Conservation (phyloP, 2,329 filamentous ascomycete species). For the Grosmannia huntii region DNA sequence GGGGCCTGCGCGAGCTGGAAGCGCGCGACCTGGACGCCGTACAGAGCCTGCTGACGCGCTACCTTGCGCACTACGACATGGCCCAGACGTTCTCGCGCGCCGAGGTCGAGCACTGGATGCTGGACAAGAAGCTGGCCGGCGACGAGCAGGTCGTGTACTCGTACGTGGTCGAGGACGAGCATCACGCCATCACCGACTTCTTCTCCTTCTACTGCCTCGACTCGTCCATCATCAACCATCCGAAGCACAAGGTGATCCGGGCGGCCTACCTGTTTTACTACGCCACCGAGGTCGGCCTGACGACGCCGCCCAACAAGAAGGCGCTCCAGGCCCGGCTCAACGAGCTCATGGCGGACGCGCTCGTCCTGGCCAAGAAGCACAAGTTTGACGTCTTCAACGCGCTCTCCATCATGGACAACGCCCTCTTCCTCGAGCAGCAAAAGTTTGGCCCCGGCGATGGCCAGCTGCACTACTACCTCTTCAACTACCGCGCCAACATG, state of each 20-base stretch:
- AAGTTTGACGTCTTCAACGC: conserved; percentile 97
- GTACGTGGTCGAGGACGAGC: conserved; percentile 71
- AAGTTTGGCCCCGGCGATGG: conserved; percentile 94
- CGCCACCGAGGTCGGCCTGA: conserved; percentile 67
- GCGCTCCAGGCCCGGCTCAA: conserved; percentile 72
- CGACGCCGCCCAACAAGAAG: conserved; percentile 34
- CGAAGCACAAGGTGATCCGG: conserved; percentile 65
- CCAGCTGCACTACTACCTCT: conserved; percentile 91
- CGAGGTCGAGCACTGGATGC: conserved; percentile 80
- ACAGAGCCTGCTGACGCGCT: conserved; percentile 59
- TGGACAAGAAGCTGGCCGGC: conserved; percentile 50
- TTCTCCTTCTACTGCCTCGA: conserved; percentile 95
- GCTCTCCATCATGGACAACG: conserved; percentile 85
- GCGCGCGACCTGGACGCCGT: conserved; percentile 66
- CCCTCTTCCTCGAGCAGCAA: conserved; percentile 81
- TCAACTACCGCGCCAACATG: conserved; percentile 86
- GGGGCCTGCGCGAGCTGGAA: conserved; percentile 70
- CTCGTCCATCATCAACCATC: conserved; percentile 76
- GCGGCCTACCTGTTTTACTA: conserved; percentile 98
- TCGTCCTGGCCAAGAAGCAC: conserved; percentile 72
- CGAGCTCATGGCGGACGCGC: conserved; percentile 65
- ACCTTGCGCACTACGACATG: conserved; percentile 70
- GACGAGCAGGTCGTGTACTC: conserved; percentile 82
- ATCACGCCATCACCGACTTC: conserved; percentile 84
- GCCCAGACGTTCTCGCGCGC: conserved; percentile 67